Base-by-base conservation (phyloP, 129 eudicot species). In the Dittrichia graveolens region DNA sequence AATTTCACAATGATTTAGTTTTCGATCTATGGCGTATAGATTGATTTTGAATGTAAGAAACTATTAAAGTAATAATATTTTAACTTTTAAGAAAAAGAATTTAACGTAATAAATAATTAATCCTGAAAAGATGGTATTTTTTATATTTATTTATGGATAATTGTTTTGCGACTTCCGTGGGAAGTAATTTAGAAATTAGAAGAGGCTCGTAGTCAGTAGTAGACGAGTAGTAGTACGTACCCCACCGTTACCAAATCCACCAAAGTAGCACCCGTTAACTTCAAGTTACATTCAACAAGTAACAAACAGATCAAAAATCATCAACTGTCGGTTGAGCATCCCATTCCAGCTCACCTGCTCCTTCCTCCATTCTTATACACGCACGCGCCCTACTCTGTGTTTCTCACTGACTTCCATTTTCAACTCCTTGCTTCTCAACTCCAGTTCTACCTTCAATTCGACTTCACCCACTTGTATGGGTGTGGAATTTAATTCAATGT, bases 401-500 rank as follows among this genome's bases (percentile, higher is more conserved):
- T 14, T 43, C 15, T n/a, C n/a, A n/a, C n/a, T 53, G 3, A 15
- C 9, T 7, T 3, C 67, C 13, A 19, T 34, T 35, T 67, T 11
- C 42, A 42, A 58, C 37, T 18, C 34, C 45, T 24, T 24, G 4
- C 67, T 71, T 7, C 67, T 81, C 39, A 41, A 35, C 61, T 48
- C 65, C 41, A 50, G 18, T 69, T 18, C 41, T 7, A 49, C 16
- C 14, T 37, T 34, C 56, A 40, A 19, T 63, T 48, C 50, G 13
- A 49, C 56, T 61, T 63, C 14, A 7, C 31, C 18, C 49, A 16
- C 9, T 53, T 71, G 45, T 41, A 74, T 72, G 74, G 74, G 78
- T 47, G 53, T 56, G 1, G 56, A 82, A 64, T 43, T 65, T 13
- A 69, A 71, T 67, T 66, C 83, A 88, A 91, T 91, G 97, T 79